Percentiles rank a stretch among this genome's conserved stretches.
Evolutionary conservation across 164 flowering plant genomes (phyloP).

Genomic region (Chimonanthus praecox): DNA sequence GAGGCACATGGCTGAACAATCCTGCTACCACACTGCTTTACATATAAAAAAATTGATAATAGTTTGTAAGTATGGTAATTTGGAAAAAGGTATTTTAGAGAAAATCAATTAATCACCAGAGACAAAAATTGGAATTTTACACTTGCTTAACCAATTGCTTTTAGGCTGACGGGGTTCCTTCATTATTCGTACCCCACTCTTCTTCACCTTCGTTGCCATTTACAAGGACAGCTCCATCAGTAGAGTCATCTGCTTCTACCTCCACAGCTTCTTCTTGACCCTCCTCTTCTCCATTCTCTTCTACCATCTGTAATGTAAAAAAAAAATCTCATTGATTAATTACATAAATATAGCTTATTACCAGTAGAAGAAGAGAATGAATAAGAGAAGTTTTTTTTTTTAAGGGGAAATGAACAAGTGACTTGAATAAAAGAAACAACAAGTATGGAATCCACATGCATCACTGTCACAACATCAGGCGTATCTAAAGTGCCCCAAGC

Average conservation of each 20-base stretch:
- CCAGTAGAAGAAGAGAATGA: neutral
- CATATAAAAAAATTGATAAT: neutral
- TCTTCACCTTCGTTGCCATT: slow-evolving; percentile 84
- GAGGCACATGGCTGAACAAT: too few relatives aligned
- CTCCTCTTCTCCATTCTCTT: slow-evolving; percentile 20
- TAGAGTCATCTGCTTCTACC: slow-evolving; percentile 75
- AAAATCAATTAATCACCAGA: slow-evolving; percentile 75
- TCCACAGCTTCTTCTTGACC: slow-evolving; percentile 59
- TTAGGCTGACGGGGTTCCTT: slow-evolving; percentile 90
- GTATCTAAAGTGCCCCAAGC: neutral
- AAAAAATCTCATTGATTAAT: neutral
- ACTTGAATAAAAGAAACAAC: neutral
- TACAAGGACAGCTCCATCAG: slow-evolving; percentile 79
- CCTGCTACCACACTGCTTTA: too few relatives aligned
- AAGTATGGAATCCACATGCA: neutral
- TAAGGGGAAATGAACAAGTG: neutral
- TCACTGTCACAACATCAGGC: neutral
- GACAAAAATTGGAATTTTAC: slow-evolving; percentile 75
- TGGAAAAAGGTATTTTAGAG: slow-evolving; percentile 33
- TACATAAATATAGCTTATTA: neutral
- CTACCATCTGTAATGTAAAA: neutral
- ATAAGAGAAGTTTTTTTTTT: neutral
- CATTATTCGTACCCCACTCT: slow-evolving; percentile 91
- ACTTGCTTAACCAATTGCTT: slow-evolving; percentile 71
- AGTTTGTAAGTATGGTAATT: neutral